Base-by-base conservation (phyloP, 164 flowering plant species). In the Annona cherimola region DNA sequence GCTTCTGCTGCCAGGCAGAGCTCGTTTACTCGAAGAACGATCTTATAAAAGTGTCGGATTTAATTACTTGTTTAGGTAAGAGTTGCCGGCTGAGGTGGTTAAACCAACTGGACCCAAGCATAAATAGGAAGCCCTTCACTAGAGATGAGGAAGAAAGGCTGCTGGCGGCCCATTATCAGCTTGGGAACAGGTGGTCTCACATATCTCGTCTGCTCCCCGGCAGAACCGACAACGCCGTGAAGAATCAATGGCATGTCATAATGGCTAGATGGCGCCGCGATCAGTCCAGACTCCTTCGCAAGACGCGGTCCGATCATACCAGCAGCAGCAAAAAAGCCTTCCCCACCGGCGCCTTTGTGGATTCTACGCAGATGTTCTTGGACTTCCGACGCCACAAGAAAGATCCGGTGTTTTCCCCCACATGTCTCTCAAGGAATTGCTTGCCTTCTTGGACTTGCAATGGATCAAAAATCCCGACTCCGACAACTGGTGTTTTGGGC, bases 71-170 rank as follows among this genome's bases (percentile, higher is more conserved):
- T 72, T 11, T 68, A 92, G 97, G 97, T 57, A 92, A 92, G 79
- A 92, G 97, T 74, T 90, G 97, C 68, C 88, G 97, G 78, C 78
- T 92, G 71, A 88, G 97, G 64, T 92, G 97, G 97, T 92, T 90
- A 73, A 92, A 92, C 80, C 97, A 92, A 74, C 88, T 92, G 1
- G 96, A 92, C 65, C 97, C 97, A 2, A 86, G 91, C 78, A 92
- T 92, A 57, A 92, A 90, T 84, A 79, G 95, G 68, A 84, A 79
- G 69, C 94, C 97, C 6, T 92, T 92, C 65, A 82, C 84, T 0
- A 90, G 87, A 68, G 97, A 90, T 61, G 97, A 92, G 71, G 97
- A 90, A 73, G 92, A 86, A n/a, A 85, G 86, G 73, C 88, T 92
- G 0, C 81, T 90, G 0, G 85, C 88, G 14, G 92, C 91, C 44